These are phyloP conservation scores for Pogostemon cablin DNA, from an alignment of 257 asterid species.

Conservation along the genomic window DNA sequence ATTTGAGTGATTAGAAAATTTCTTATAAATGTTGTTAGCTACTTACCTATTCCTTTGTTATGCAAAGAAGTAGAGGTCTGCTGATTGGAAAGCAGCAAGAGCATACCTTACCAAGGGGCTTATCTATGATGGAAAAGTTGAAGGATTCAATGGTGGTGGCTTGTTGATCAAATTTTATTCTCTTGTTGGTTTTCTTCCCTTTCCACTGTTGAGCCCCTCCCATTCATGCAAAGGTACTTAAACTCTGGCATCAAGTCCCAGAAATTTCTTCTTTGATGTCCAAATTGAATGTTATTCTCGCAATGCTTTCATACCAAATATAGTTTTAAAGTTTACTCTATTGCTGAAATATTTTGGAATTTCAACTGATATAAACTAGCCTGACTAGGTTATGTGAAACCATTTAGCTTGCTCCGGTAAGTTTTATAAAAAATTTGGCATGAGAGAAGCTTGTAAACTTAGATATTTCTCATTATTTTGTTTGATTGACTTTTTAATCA, in stretches of 20 bases:
- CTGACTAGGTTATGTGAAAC: constrained; percentile 1
- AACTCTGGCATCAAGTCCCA: not conserved
- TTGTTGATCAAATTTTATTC: constrained; percentile 81
- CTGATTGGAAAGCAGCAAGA: constrained; percentile 93
- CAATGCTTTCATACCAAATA: not conserved
- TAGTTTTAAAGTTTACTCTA: constrained; percentile 1
- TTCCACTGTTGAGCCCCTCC: constrained; percentile 79
- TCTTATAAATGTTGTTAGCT: constrained; percentile 15
- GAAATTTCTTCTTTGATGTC: constrained; percentile 14
- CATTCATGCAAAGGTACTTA: constrained; percentile 79
- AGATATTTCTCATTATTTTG: not conserved
- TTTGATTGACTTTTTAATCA: too few relatives aligned
- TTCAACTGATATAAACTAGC: not conserved
- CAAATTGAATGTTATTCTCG: constrained; percentile 5
- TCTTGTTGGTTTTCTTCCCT: constrained; percentile 91
- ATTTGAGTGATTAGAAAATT: not conserved
- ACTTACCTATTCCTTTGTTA: constrained; percentile 48
- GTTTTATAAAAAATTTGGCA: constrained; percentile 10
- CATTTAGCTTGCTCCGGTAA: not conserved
- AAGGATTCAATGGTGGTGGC: constrained; percentile 84
- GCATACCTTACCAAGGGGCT: constrained; percentile 64
- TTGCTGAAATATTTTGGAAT: not conserved
- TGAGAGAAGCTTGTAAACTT: constrained; percentile 5
- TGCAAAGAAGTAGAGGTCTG: constrained; percentile 98
- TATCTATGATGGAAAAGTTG: constrained; percentile 67